Conservation (phyloP, 306 rosid species). For the Cicer arietinum region DNA sequence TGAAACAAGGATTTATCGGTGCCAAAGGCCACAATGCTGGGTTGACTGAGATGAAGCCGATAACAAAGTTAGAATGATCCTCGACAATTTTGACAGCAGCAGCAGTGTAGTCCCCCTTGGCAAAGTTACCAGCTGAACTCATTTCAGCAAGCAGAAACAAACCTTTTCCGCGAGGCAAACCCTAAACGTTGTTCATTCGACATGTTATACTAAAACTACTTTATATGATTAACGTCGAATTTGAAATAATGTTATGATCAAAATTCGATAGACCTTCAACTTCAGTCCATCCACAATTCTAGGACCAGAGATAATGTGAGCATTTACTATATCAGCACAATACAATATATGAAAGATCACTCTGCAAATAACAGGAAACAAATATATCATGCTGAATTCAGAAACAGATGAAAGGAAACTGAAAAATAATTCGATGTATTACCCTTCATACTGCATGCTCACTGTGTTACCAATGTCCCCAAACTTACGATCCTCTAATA, state of each 20-base stretch:
- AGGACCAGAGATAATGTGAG: too few relatives aligned
- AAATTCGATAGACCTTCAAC: too few relatives aligned
- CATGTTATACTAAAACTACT: too few relatives aligned
- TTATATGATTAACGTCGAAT: too few relatives aligned
- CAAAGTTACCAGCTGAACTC: too few relatives aligned
- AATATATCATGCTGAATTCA: conserved; percentile 25
- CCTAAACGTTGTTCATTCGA: too few relatives aligned
- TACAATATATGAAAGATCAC: conserved; percentile 89
- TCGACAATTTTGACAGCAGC: conserved; percentile 83
- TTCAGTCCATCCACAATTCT: too few relatives aligned
- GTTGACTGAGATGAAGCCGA: conserved; percentile 89
- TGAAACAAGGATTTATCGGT: conserved; percentile 73
- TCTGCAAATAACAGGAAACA: conserved; percentile 52
- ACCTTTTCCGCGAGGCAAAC: too few relatives aligned
- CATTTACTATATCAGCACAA: conserved; percentile 94
- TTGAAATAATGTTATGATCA: too few relatives aligned
- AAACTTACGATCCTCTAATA: conserved; percentile 94
- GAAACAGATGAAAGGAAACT: conserved; percentile 24
- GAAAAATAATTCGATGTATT: conserved; percentile 22
- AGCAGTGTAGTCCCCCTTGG: conserved; percentile 80
- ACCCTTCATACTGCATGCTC: conserved; percentile 97
- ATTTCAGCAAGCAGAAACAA: too few relatives aligned
- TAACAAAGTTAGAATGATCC: conserved; percentile 86
- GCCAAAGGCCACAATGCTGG: conserved; percentile 87
- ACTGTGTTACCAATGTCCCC: conserved; percentile 95